Evolutionary conservation across 1,284 basidiomycete genomes (phyloP), one percentile per base, ranked within the genome.

Genomic region (Puccinia horiana): DNA sequence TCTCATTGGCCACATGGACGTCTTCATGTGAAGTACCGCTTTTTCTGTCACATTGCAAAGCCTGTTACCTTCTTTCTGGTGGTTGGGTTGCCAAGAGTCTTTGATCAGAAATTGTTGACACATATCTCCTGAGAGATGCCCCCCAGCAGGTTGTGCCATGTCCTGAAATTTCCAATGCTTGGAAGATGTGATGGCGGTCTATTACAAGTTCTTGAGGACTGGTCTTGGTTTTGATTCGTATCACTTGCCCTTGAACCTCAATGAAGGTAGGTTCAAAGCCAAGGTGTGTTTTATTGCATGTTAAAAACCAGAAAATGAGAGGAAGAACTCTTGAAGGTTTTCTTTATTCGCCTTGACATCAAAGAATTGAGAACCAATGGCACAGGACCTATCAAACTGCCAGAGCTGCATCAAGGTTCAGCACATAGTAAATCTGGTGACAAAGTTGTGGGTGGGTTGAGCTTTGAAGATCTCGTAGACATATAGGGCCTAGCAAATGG

Each of bases 361-460:
- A 1, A 63, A 14, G 35, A 37, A 18, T 63, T 63, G 32, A 32
- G 58, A 63, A 63, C 58, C 49, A 52, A 52, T 52, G 49, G 49
- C 49, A 14, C 58, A 16, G 6, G 56, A 58, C 56, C 56, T 58
- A 29, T 63, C 58, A 63, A 63, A 37, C 58, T 63, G 29, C 58
- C 58, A 63, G 32, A 63, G 58, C 58, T 32, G 29, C 58, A 35
- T 35, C 6, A 16, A 63, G 58, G 58, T 63, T 16, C 58, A 29
- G 32, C 29, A 32, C 32, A 63, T 29, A 35, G 58, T 63, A 23
- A 63, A 14, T 32, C 58, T 32, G 37, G 37, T 18, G 32, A 63
- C 58, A 63, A 2, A 63, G 58, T 32, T 35, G 35, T 32, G 58
- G 58, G 58, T 63, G 58, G 58, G 58, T 32, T 63, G 58, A 63